Evolutionary conservation across 352 stramenopile species (phyloP).

Genomic region (Peronospora farinosa): DNA sequence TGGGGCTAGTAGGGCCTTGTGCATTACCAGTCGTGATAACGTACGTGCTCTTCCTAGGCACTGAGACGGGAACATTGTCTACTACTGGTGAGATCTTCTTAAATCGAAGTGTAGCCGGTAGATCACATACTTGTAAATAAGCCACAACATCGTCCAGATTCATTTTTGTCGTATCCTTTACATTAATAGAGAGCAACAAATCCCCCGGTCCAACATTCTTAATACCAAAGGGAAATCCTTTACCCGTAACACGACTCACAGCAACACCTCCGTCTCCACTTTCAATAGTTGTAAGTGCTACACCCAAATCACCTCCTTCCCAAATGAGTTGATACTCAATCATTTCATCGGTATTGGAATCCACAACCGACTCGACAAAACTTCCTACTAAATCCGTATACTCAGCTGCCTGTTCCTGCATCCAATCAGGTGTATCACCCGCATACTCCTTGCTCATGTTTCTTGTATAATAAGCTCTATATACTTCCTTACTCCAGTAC

Average conservation of each 20-base stretch:
- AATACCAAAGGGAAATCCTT: conserved; percentile 83
- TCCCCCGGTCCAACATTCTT: conserved; percentile 83
- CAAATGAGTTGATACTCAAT: conserved; percentile 87
- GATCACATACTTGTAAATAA: conserved; percentile 77
- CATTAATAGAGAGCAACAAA: conserved; percentile 77
- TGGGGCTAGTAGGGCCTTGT: conserved; percentile 47
- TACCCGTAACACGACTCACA: conserved; percentile 78
- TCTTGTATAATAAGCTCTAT: background rate
- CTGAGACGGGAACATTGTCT: conserved; percentile 30
- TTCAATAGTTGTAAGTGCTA: conserved; percentile 76
- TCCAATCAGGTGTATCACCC: conserved; percentile 43
- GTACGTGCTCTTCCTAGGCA: conserved; percentile 58
- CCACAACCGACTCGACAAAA: conserved; percentile 81
- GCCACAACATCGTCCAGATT: conserved; percentile 76
- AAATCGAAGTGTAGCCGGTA: conserved; percentile 80
- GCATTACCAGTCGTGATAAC: conserved; percentile 51
- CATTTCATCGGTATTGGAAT: conserved; percentile 79
- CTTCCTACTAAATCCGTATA: conserved; percentile 77
- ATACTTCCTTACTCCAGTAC: background rate
- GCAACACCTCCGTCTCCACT: conserved; percentile 48
- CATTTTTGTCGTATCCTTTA: conserved; percentile 73
- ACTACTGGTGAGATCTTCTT: conserved; percentile 70
- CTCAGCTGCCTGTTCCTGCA: conserved; percentile 82
- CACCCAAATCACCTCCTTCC: conserved; percentile 78
- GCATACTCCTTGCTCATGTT: conserved; percentile 31